Percentiles rank a stretch among this genome's conserved stretches.
Evolutionary conservation across 2,329 filamentous ascomycete genomes (phyloP).

Genomic region (Aspergillus hiratsukae): DNA sequence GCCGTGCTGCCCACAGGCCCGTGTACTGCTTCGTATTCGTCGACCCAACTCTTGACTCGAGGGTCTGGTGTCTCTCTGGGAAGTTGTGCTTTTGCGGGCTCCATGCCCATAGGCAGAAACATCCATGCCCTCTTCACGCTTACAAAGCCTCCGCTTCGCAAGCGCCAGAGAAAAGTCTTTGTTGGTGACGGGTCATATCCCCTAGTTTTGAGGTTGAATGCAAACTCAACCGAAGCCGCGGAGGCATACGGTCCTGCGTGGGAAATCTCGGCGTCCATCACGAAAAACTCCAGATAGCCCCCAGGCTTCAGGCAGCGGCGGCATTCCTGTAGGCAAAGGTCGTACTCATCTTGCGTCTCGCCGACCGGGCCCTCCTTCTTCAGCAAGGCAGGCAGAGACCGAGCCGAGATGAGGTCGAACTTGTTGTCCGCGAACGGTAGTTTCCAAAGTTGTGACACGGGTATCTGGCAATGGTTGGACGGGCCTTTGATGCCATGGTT

Average conservation of each 20-base stretch:
- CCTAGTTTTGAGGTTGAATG: constrained; percentile 79
- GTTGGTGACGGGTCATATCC: constrained; percentile 86
- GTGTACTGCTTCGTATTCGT: constrained; percentile 55
- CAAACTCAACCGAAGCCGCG: constrained; percentile 85
- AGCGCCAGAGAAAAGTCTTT: constrained; percentile 70
- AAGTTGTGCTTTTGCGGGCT: constrained; percentile 43
- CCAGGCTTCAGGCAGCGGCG: constrained; percentile 88
- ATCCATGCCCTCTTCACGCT: constrained; percentile 81
- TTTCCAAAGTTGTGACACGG: constrained; percentile 69
- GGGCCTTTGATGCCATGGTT: constrained; percentile 77
- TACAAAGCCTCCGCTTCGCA: constrained; percentile 72
- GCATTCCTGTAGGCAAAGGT: constrained; percentile 77
- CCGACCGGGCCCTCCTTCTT: constrained; percentile 62
- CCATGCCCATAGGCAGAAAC: constrained; percentile 73
- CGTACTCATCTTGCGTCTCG: constrained; percentile 77
- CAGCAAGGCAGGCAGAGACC: constrained; percentile 78
- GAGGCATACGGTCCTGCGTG: constrained; percentile 75
- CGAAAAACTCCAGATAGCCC: constrained; percentile 83
- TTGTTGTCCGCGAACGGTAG: constrained; percentile 81
- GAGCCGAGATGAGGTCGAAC: constrained; percentile 88
- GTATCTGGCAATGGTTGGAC: constrained; percentile 77
- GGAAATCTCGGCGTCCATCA: constrained; percentile 86
- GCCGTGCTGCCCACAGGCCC: constrained; percentile 62
- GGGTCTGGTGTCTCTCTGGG: constrained; percentile 39
- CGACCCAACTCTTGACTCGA: constrained; percentile 32